Percentiles rank a stretch among this genome's conserved stretches.
These are phyloP conservation scores for Collybia mongolica DNA, from an alignment of 768 basidiomycete genomes.

Conservation along the genomic window DNA sequence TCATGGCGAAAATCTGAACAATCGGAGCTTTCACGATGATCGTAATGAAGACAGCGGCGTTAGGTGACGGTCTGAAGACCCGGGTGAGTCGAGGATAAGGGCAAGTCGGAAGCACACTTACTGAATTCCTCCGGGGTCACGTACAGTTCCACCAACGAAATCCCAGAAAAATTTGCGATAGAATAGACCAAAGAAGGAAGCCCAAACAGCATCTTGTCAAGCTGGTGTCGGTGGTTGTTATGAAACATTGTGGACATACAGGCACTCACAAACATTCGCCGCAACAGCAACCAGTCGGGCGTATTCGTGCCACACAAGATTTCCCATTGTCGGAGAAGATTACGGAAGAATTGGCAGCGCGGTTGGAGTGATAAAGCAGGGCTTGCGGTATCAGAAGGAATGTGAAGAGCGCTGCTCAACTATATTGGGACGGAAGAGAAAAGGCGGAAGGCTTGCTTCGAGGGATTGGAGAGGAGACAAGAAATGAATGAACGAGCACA, in stretches of 20 bases:
- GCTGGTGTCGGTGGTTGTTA: slow-evolving; percentile 8
- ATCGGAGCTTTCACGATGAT: slow-evolving; percentile 79
- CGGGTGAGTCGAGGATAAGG: not conserved
- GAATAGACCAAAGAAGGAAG: slow-evolving; percentile 74
- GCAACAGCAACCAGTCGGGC: slow-evolving; percentile 67
- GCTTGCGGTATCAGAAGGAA: slow-evolving; percentile 4
- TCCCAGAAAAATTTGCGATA: slow-evolving; percentile 98
- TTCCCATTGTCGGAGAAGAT: slow-evolving; percentile 57
- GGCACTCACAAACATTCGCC: slow-evolving; percentile 68
- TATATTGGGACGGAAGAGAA: slow-evolving; percentile 7
- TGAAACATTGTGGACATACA: not conserved
- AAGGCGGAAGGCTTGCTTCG: slow-evolving; percentile 39
- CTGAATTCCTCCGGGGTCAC: slow-evolving; percentile 80
- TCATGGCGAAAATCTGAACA: slow-evolving; percentile 66
- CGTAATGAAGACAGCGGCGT: slow-evolving; percentile 59
- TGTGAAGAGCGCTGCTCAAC: slow-evolving; percentile 21
- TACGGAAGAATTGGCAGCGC: not conserved
- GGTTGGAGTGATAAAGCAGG: not conserved
- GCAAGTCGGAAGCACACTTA: slow-evolving; percentile 34
- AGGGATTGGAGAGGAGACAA: slow-evolving; percentile 26
- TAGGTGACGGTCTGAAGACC: slow-evolving; percentile 54
- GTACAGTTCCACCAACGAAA: slow-evolving; percentile 79
- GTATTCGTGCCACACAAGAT: slow-evolving; percentile 80
- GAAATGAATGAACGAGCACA: slow-evolving; percentile 21
- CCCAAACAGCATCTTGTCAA: slow-evolving; percentile 72